Base-by-base conservation (phyloP, 2,329 filamentous ascomycete species). In the Penicillium capsulatum region DNA sequence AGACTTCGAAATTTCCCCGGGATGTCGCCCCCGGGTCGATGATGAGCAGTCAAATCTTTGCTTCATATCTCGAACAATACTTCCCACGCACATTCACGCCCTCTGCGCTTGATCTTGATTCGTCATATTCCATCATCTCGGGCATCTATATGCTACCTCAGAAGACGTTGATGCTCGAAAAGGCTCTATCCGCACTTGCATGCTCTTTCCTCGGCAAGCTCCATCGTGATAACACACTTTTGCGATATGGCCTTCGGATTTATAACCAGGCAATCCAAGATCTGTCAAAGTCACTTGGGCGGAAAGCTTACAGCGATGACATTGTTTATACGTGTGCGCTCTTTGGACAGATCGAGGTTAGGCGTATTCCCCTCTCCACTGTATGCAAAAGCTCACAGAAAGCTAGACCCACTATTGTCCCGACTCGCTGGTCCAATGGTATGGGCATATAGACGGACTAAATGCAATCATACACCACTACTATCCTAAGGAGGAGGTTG, bases 121-220 rank as follows among this genome's bases (percentile, higher is more conserved):
- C n/a, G n/a, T n/a, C n/a, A n/a, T n/a, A n/a, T n/a, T n/a, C n/a
- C n/a, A n/a, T n/a, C n/a, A n/a, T n/a, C n/a, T n/a, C n/a, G n/a
- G n/a, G n/a, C n/a, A n/a, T n/a, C n/a, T n/a, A n/a, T n/a, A n/a
- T n/a, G n/a, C n/a, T n/a, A n/a, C n/a, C n/a, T n/a, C n/a, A n/a
- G n/a, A n/a, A n/a, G n/a, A n/a, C n/a, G n/a, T n/a, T n/a, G 1
- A 41, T 41, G 38, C 17, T 41, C 7, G 38, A 41, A 28, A 34
- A 41, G 15, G 38, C 38, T 3, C 17, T n/a, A 11, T 41, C 26
- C 2, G 38, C 38, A 31, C 24, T 41, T 9, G 20, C 38, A 11
- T 41, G 17, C 24, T 13, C 33, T 20, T 36, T 35, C 28, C 9
- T 41, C 11, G 28, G 38, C 15, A 41, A 41, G 15, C 1, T 29